Base-by-base conservation (phyloP, 169 alveolate genomes). In the Babesia ovata region DNA sequence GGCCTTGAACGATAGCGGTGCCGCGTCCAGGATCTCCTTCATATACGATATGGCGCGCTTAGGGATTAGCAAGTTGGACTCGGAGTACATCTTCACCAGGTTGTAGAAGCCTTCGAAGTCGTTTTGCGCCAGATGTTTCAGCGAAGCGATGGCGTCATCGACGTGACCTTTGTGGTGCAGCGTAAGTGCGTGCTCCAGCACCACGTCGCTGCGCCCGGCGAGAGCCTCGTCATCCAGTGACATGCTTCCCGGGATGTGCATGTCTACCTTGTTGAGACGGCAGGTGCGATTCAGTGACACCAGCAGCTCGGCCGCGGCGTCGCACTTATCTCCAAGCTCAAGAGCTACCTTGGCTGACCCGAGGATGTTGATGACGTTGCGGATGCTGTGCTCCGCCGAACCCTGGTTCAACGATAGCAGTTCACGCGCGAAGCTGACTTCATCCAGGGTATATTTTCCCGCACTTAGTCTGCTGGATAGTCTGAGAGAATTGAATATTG, bases 331-430 rank as follows among this genome's bases (percentile, higher is more conserved):
- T 0, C 84, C 84, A 29, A 75, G 58, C 42, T 75, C 84, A 3
- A 75, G 70, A 7, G 76, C 84, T 17, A 75, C 84, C 58, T 75
- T 75, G 29, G 84, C 84, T 2, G 76, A 45, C 13, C 84, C 84
- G 28, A 75, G 69, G 58, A 75, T 46, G 61, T 75, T 59, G 48
- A 75, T 42, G 13, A 52, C 36, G 46, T 21, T 63, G 48, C 61
- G 44, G 22, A 39, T 22, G 36, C 57, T 29, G 21, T 75, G 50
- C n/a, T 12, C 22, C 16, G 84, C 44, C 29, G 57, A 4, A 4
- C 46, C 14, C 26, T 52, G 63, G 45, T 50, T 69, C 49, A 42
- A 17, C 21, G 63, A 12, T 0, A 69, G 22, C 46, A 75, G 61
- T 22, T 54, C 58, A 17, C 60, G 14, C 9, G 84, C 81, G 26